Base-by-base conservation (phyloP, 2,329 filamentous ascomycete species). In the Ilyonectria destructans region DNA sequence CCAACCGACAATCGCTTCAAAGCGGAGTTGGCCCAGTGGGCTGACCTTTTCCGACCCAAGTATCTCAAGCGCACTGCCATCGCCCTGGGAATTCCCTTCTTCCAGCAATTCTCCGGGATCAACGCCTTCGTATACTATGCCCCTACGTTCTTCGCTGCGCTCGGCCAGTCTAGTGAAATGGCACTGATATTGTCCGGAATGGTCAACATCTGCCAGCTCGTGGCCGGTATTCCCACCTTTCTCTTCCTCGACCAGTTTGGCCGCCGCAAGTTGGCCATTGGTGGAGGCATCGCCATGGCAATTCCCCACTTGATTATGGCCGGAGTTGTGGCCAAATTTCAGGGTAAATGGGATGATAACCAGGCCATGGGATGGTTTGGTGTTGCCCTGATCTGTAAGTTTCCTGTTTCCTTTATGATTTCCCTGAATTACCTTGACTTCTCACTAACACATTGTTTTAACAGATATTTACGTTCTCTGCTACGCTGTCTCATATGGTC, bases 31-130 rank as follows among this genome's bases (percentile, higher is more conserved):
- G 75, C 77, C 2, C 77, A 80, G 4, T 86, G 85, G 85, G 61
- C 74, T 1, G 85, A 87, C 68, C 82, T 85, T 58, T 86, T 88
- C 79, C 79, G 76, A 26, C 78, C 78, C 12, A 83, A 83, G 40
- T 83, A 80, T 68, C 82, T 82, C 75, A 79, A 81, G 75, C 79
- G 85, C 59, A 84, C 82, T 0, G 60, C 76, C 6, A 68, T 74
- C 17, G 70, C 72, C 0, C 69, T 73, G 1, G 68, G 61, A 0
- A 72, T 76, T 2, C 70, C 73, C 2, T 75, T 75, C 37, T 76
- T 76, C 9, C 74, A 74, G 46, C 73, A 74, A n/a, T 74, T 74
- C n/a, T 67, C 59, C 4, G 76, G 74, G 1, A 72, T 71, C 33
- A 74, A 73, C 54, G 68, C 71, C 1, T 72, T 71, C 12, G 72